Conservation (phyloP, 75 land plant species). For the Ceratopteris richardii region DNA sequence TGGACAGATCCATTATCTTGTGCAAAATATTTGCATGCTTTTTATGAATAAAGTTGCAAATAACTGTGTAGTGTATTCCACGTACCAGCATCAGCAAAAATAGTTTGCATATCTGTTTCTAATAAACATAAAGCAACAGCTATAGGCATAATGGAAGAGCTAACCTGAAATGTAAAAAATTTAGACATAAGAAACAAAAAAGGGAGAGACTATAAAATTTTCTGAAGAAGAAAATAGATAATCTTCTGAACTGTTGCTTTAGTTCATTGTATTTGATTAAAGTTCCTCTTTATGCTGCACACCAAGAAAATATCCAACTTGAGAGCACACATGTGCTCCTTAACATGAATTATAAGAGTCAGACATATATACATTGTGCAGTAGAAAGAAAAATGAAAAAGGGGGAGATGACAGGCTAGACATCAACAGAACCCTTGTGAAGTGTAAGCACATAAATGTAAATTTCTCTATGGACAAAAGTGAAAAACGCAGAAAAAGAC, state of each 20-base stretch:
- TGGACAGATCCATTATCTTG: too few relatives aligned
- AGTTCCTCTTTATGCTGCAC: too few relatives aligned
- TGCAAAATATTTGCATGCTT: too few relatives aligned
- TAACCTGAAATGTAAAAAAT: slow-evolving; percentile 11
- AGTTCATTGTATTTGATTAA: too few relatives aligned
- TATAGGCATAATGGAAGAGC: slow-evolving; percentile 27
- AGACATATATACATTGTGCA: background rate
- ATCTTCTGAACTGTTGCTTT: too few relatives aligned
- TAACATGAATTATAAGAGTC: background rate
- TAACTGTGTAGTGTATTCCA: too few relatives aligned
- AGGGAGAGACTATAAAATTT: background rate
- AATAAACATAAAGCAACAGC: slow-evolving; percentile 25
- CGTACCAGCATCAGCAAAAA: slow-evolving; percentile 29
- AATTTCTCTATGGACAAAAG: too few relatives aligned
- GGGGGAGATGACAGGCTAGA: background rate
- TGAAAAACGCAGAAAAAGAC: too few relatives aligned
- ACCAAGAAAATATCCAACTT: too few relatives aligned
- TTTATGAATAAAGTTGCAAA: too few relatives aligned
- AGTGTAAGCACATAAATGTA: background rate
- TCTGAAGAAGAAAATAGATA: background rate
- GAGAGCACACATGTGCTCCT: too few relatives aligned
- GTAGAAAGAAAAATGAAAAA: background rate
- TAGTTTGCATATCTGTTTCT: slow-evolving; percentile 28
- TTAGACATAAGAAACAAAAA: background rate
- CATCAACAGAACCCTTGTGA: background rate